Evolutionary conservation across 495 filamentous ascomycete species (phyloP), one percentile per base, ranked within the genome.

Genomic region (Pseudomonodictys pantanalensis): DNA sequence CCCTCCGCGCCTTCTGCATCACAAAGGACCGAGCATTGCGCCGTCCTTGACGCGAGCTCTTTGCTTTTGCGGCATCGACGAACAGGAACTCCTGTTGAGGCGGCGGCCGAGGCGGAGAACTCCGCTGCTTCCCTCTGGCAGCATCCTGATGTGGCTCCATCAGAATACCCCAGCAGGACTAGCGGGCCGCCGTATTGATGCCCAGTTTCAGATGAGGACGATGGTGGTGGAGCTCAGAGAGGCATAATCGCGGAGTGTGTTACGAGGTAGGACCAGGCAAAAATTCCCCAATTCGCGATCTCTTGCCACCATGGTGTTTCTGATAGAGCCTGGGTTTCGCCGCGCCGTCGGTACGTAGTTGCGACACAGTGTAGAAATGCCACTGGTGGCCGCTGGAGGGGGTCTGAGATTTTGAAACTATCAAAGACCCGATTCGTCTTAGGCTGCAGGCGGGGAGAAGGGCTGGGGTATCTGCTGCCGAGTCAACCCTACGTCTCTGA

Each of bases 21-120:
- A 69, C 67, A 62, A 69, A 69, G 39, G 67, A 69, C 6, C 67
- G 63, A 62, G 62, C 64, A 55, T 64, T 66, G 22, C 64, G 67
- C 18, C 67, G 64, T 18, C 60, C 64, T 53, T 69, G 63, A 56
- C 67, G 52, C 1, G 61, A 62, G 24, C 59, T 60, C 44, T 69
- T 66, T n/a, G 56, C 60, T 49, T 69, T 67, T 23, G 64, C 63
- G 7, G 67, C 56, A 35, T 69, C 64, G 29, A 69, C 64, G 49
- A 69, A 69, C 28, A 67, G 67, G 39, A 69, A 69, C 18, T 61
- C 64, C 33, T 69, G 64, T n/a, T 61, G 60, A 23, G 26, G 5
- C 4, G 39, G 64, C 49, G 38, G 53, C 38, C 26, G 39, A 52
- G 47, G 58, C 18, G 44, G 33, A 42, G 44, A 3, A 32, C 32